Base-by-base conservation (phyloP, 305 asterid genomes). In the Fraxinus latifolia region DNA sequence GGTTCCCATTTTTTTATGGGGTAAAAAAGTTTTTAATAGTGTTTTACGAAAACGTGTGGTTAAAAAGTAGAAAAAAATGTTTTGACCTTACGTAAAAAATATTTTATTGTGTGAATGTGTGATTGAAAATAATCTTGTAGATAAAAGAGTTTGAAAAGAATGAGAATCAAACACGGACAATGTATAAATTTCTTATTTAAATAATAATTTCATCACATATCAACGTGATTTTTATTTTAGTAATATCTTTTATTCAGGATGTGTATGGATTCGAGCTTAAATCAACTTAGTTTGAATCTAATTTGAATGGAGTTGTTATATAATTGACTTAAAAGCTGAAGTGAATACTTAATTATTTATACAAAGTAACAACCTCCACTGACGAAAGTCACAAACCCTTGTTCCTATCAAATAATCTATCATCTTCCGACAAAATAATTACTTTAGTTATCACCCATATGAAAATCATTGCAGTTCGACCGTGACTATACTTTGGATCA, bases 371-470 rank as follows among this genome's bases (percentile, higher is more conserved):
- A 7, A 55, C n/a, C 53, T 34, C 32, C 44, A 23, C 73, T 67
- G 14, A 42, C 14, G 15, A 39, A 83, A 67, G 31, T 12, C 55
- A 12, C 55, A 44, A 60, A 60, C 7, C 70, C 29, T 60, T 21
- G 70, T 60, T 62, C 72, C 27, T 23, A 8, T 21, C 33, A 62
- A 62, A 62, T 62, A 23, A 23, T 73, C 36, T 7, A 55, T 58
- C 65, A 5, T 23, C 33, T 79, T 77, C n/a, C 23, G 7, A 81
- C 80, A 77, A 39, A 72, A 71, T 72, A 60, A 81, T 77, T 72
- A 62, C 72, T 21, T 60, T 7, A 60, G 32, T 77, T 32, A 23
- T 62, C 27, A 33, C 67, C 79, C 79, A 19, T 39, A 50, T 11
- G n/a, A 14, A 8, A 83, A 55, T 76, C 8, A 67, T 19, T 50